Evolutionary conservation across 176 grass and related monocot genomes (phyloP).

Genomic region (Eleusine coracana): DNA sequence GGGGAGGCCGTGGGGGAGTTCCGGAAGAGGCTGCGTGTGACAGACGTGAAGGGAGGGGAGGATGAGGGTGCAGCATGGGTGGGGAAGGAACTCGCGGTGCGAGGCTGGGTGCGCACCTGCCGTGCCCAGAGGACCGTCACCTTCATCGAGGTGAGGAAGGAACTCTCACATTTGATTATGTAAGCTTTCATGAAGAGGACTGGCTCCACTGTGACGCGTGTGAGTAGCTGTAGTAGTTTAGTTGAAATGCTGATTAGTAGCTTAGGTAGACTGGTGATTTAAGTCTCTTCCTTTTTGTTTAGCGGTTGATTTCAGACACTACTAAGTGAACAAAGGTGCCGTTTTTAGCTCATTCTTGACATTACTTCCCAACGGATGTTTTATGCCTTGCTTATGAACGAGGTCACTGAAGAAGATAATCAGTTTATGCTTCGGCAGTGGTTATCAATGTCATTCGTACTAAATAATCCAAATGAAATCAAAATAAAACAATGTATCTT

Average conservation of each 20-base stretch:
- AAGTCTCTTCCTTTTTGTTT: neutral
- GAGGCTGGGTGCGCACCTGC: conserved; percentile 95
- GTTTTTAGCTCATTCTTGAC: neutral
- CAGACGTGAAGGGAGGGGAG: conserved; percentile 71
- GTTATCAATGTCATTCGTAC: neutral
- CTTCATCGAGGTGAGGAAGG: conserved; percentile 79
- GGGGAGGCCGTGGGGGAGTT: conserved; percentile 71
- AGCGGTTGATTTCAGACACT: neutral
- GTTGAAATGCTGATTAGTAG: conserved; percentile 8
- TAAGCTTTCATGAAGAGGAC: neutral
- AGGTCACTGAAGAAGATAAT: neutral
- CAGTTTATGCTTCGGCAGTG: neutral
- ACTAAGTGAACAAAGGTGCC: neutral
- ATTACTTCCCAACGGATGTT: neutral
- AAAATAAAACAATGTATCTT: neutral
- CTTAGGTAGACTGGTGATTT: neutral
- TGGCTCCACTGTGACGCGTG: neutral
- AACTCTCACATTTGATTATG: neutral
- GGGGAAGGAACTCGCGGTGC: conserved; percentile 65
- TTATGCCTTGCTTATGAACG: neutral
- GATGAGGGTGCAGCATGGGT: conserved; percentile 71
- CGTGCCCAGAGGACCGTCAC: conserved; percentile 92
- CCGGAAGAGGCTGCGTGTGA: conserved; percentile 60
- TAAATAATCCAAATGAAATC: neutral
- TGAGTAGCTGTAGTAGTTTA: neutral